Evolutionary conservation across 2,329 filamentous ascomycete genomes (phyloP).

Genomic region (Calonectria pauciramosa): DNA sequence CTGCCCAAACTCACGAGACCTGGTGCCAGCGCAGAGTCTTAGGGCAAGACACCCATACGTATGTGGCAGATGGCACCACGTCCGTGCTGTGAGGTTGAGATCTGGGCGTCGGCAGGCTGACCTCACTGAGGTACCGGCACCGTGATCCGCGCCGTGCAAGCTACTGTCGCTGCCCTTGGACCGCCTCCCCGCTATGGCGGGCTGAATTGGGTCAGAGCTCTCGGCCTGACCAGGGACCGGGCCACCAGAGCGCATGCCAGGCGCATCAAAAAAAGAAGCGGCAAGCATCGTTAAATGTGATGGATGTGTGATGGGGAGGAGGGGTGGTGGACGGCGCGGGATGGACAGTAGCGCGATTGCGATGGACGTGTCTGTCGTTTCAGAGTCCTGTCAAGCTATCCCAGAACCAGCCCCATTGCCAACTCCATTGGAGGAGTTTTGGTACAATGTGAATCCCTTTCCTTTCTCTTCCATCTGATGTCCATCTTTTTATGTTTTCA

Average conservation of each 20-base stretch:
- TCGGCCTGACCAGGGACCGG: conserved; percentile 3
- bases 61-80: conserved; percentile 5
- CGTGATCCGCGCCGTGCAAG: background rate
- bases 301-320: background rate
- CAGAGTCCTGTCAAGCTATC: conserved; percentile 28
- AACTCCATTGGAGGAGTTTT: background rate
- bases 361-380: conserved; percentile 42
- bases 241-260: conserved; percentile 8
- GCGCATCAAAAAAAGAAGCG: background rate
- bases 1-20: background rate
- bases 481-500: background rate
- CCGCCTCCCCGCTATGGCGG: conserved; percentile 6
- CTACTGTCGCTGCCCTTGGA: conserved; percentile 7
- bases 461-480: background rate
- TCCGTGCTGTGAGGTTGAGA: conserved; percentile 4
- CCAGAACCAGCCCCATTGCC: background rate
- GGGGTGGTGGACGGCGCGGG: conserved; percentile 20
- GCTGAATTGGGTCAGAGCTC: conserved; percentile 10
- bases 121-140: background rate
- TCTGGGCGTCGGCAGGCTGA: conserved; percentile 1
- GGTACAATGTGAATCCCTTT: background rate
- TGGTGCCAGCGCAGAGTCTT: background rate
- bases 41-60: background rate
- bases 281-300: background rate
- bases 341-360: conserved; percentile 33